These are phyloP conservation scores for Posidonia oceanica DNA, from an alignment of 116 monocot species.

Conservation along the genomic window DNA sequence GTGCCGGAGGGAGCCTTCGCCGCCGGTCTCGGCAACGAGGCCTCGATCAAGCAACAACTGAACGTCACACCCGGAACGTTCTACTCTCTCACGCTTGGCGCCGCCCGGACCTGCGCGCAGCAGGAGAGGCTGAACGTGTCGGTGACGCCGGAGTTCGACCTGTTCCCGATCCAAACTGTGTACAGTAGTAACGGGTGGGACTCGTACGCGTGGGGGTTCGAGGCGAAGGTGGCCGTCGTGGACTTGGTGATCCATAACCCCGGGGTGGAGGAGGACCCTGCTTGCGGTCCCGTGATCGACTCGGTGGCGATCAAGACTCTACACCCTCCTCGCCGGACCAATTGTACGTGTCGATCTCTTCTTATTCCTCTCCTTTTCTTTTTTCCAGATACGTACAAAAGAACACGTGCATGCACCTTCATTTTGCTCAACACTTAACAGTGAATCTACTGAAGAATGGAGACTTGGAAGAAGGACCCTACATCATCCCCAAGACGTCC, in stretches of 20 bases:
- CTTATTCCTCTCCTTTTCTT: neutral
- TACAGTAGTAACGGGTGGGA: conserved; percentile 73
- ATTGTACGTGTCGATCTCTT: neutral
- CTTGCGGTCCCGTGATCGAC: conserved; percentile 61
- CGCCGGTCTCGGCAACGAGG: conserved; percentile 78
- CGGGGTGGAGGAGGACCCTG: conserved; percentile 57
- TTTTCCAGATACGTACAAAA: neutral
- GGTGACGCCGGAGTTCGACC: conserved; percentile 35
- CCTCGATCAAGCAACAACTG: conserved; percentile 51
- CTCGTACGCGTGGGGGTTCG: conserved; percentile 77
- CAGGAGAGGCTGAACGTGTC: conserved; percentile 69
- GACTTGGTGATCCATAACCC: conserved; percentile 62
- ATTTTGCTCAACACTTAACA: neutral
- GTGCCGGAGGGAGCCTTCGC: conserved; percentile 76
- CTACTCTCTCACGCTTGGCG: conserved; percentile 72
- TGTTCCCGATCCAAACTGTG: conserved; percentile 75
- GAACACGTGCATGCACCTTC: too few relatives aligned
- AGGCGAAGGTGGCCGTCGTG: conserved; percentile 16
- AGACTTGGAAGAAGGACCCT: conserved; percentile 63
- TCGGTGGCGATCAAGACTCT: conserved; percentile 55
- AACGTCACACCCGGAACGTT: conserved; percentile 17
- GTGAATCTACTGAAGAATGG: conserved; percentile 64
- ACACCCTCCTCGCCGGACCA: conserved; percentile 25
- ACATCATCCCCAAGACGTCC: conserved; percentile 43
- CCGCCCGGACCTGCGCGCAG: conserved; percentile 81